Evolutionary conservation across 352 stramenopile species (phyloP), one percentile per base, ranked within the genome.

Genomic region (Pythium rishiriense): DNA sequence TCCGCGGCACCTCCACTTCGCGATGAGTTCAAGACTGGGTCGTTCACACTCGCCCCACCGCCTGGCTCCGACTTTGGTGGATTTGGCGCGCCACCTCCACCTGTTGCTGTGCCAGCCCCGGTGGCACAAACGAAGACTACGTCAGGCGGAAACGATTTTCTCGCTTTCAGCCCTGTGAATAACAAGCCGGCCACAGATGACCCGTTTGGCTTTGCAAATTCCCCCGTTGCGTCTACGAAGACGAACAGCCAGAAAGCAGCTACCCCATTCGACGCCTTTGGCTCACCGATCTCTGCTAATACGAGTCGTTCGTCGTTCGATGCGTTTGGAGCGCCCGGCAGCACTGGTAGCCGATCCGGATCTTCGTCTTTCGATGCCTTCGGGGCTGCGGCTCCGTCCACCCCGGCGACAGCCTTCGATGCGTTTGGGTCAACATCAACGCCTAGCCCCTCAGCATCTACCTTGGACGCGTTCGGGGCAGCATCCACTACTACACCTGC

Each of bases 41-140:
- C 80, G 11, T 93, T 91, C 67, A 93, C 84, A 61, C 75, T 93
- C 41, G 76, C 81, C 3, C 83, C 79, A 31, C 85, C 83, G 35
- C 79, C 78, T 43, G 76, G 72, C 26, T 73, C 78, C 1, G 72
- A 67, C 37, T 87, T 88, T 50, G 70, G 72, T 31, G 70, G 74
- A 12, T 64, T 73, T 26, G 70, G 33, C 1, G 58, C 64, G n/a
- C 35, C 60, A 14, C 25, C 59, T 26, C 31, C 70, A 17, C 31
- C 33, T 7, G 31, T 62, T 51, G 41, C 58, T 0, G 48, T 68
- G 11, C 29, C 58, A 8, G 56, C 66, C 19, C 41, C 66, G 50
- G 53, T 51, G 58, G 43, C 64, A 2, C 62, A 31, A 26, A 19
- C 35, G 1, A 63, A 58, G 56, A 33, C 45, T 1, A 35, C 35